Percentiles rank a stretch among this genome's conserved stretches.
Conservation (phyloP, 495 filamentous ascomycete species). For the Letharia lupina region DNA sequence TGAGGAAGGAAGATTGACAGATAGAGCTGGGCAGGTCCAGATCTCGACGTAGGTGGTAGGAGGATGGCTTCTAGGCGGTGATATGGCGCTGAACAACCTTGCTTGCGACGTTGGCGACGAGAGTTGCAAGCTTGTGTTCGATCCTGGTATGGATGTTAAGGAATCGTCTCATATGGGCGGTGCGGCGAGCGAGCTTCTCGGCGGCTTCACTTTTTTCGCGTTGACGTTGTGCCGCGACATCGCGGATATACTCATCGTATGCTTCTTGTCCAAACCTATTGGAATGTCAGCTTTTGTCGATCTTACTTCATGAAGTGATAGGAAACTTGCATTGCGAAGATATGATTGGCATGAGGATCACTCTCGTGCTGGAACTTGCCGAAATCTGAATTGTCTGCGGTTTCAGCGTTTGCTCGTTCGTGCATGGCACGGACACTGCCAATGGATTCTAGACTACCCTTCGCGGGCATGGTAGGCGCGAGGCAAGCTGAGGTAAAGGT, state of each 20-base stretch:
- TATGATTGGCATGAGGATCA: not conserved
- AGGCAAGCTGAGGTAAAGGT: conserved; percentile 9
- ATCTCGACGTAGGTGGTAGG: not conserved
- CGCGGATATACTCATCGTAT: conserved; percentile 1
- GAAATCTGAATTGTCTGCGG: not conserved
- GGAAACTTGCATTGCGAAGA: not conserved
- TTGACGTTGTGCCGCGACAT: not conserved
- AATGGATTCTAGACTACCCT: conserved; percentile 14
- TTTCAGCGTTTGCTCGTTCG: conserved; percentile 4
- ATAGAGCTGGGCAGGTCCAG: not conserved
- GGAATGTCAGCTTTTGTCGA: not conserved
- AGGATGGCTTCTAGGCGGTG: not conserved
- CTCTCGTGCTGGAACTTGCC: not conserved
- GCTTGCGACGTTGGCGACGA: not conserved
- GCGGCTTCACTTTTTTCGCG: not conserved
- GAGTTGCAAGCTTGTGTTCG: not conserved
- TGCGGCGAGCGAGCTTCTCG: conserved; percentile 2
- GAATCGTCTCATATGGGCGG: conserved; percentile 3
- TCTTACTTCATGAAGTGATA: not conserved
- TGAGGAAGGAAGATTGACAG: not conserved
- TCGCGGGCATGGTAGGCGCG: conserved; percentile 10
- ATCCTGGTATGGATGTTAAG: not conserved
- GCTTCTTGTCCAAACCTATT: conserved; percentile 2
- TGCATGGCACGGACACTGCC: conserved; percentile 15
- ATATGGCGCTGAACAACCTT: not conserved